phyloP scores from a whole-genome alignment of 306 rosid species.

The Castanospermum australe region DNA sequence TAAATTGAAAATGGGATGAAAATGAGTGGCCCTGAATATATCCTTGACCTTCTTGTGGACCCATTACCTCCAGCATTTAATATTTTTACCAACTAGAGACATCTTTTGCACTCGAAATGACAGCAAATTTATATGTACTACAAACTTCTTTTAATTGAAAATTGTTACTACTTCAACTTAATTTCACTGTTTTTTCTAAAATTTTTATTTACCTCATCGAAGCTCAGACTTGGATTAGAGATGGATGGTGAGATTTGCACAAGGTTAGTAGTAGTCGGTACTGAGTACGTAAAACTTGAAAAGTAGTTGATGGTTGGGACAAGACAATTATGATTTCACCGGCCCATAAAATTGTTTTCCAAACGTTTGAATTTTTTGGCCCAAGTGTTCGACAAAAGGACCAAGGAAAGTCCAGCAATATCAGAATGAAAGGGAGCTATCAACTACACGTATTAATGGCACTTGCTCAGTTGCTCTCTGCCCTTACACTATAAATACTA shows the following conservation, averaged over 20 bases:
- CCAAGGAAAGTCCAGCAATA: slow-evolving; percentile 22
- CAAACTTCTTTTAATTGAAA: too few species aligned
- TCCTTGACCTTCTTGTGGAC: too few species aligned
- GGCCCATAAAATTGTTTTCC: not conserved
- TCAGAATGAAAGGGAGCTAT: slow-evolving; percentile 28
- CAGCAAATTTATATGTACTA: not conserved
- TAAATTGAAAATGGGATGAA: too few species aligned
- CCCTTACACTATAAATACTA: slow-evolving; percentile 45
- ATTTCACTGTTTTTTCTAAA: too few species aligned
- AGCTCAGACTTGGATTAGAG: too few species aligned
- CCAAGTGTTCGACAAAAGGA: slow-evolving; percentile 25
- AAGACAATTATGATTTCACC: slow-evolving; percentile 15
- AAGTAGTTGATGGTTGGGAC: slow-evolving; percentile 19
- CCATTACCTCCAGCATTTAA: too few species aligned
- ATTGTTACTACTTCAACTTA: too few species aligned
- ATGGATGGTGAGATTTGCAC: not conserved
- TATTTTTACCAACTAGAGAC: slow-evolving; percentile 22
- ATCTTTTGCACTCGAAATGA: not conserved
- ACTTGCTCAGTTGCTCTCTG: not conserved
- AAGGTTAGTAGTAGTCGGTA: not conserved
- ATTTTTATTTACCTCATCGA: too few species aligned
- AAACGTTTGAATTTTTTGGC: slow-evolving; percentile 37
- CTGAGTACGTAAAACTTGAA: not conserved
- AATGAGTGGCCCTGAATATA: too few species aligned
- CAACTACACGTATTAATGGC: slow-evolving; percentile 47